These are phyloP conservation scores for Linum tenue DNA, from an alignment of 345 rosid species.

Conservation along the genomic window DNA sequence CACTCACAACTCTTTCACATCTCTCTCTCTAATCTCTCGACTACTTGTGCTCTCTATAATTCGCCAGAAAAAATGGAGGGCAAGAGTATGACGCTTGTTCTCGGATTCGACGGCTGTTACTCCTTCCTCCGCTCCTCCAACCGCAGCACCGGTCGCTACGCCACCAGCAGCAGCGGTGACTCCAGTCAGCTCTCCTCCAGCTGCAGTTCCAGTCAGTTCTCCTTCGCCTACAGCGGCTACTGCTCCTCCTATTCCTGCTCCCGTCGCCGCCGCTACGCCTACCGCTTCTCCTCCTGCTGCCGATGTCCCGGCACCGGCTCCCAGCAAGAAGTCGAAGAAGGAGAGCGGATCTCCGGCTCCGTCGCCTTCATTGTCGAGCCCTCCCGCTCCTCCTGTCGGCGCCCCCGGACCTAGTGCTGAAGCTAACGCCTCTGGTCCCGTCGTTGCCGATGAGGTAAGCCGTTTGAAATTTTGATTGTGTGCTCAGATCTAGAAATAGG, in stretches of 20 bases:
- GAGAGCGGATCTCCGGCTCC: slow-evolving; percentile 58
- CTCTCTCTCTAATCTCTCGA: too few species aligned
- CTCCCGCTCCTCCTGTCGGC: neutral
- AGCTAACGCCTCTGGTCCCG: slow-evolving; percentile 14
- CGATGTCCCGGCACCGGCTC: slow-evolving; percentile 69
- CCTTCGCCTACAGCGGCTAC: slow-evolving; percentile 37
- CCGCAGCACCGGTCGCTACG: slow-evolving; percentile 20
- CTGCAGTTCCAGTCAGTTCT: slow-evolving; percentile 28
- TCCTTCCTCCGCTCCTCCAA: slow-evolving; percentile 11
- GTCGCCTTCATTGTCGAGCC: neutral
- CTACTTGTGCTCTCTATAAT: neutral
- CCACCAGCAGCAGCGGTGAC: slow-evolving; percentile 20
- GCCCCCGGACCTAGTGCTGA: slow-evolving; percentile 20
- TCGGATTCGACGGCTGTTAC: slow-evolving; percentile 25
- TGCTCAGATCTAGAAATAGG: neutral
- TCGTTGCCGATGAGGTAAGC: slow-evolving; percentile 21
- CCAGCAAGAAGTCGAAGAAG: slow-evolving; percentile 43
- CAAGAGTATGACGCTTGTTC: slow-evolving; percentile 26
- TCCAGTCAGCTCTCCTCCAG: slow-evolving; percentile 32
- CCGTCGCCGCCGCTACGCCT: slow-evolving; percentile 35
- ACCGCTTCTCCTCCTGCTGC: slow-evolving; percentile 24
- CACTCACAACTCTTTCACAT: neutral
- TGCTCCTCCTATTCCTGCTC: slow-evolving; percentile 39
- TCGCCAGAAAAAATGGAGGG: slow-evolving; percentile 30
- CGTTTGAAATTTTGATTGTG: neutral